Percentiles rank a stretch among this genome's conserved stretches.
Conservation (phyloP, 1,284 basidiomycete genomes). For the Cronartium ribicola region DNA sequence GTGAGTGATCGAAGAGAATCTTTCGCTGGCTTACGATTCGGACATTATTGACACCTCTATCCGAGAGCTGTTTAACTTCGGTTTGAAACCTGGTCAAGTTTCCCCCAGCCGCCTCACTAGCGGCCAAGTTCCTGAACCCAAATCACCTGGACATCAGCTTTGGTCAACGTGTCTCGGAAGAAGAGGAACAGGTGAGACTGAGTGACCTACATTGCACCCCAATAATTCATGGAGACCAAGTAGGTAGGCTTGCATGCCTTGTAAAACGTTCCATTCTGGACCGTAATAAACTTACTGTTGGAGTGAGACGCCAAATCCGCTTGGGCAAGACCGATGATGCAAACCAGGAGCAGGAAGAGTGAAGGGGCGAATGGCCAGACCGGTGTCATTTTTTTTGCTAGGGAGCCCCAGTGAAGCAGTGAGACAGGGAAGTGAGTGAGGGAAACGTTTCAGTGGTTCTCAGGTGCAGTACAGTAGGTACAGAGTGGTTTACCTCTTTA, state of each 20-base stretch:
- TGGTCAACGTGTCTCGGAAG: neutral
- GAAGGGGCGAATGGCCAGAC: neutral
- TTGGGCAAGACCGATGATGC: neutral
- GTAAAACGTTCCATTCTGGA: constrained; percentile 30
- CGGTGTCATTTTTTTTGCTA: neutral
- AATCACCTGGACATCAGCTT: neutral
- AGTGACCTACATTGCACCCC: constrained; percentile 20
- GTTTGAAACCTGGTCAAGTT: constrained; percentile 43
- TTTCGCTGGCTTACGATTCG: constrained; percentile 45
- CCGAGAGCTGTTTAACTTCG: constrained; percentile 46
- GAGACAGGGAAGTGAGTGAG: no score
- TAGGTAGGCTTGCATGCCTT: constrained; percentile 21
- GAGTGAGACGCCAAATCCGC: neutral
- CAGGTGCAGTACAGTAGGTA: no score
- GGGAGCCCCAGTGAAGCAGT: no score
- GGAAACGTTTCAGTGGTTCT: no score
- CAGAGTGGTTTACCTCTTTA: no score
- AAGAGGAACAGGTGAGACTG: neutral
- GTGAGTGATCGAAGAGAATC: no score
- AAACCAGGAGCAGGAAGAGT: neutral
- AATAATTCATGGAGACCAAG: constrained; percentile 40
- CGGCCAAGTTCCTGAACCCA: constrained; percentile 46
- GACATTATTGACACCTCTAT: constrained; percentile 46
- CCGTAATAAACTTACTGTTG: constrained; percentile 18
- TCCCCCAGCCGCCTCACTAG: constrained; percentile 44